phyloP scores from a whole-genome alignment of 257 asterid genomes.

The Linderniella brevidens region DNA sequence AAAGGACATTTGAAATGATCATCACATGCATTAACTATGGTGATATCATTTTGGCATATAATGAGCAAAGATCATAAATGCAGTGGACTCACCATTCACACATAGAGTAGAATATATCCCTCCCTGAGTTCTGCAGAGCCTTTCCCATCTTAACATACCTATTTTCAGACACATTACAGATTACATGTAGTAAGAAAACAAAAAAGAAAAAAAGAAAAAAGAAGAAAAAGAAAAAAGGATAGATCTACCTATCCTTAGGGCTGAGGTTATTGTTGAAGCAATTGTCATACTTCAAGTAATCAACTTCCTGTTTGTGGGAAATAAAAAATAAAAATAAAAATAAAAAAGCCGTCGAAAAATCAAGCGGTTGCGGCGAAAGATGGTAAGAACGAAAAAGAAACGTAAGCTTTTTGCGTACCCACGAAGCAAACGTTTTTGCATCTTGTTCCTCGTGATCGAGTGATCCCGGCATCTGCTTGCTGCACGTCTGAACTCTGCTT shows the following conservation, averaged over 20 bases:
- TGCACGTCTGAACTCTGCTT: slow-evolving; percentile 51
- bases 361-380: too few species aligned
- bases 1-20: neutral
- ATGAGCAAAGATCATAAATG: too few species aligned
- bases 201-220: neutral
- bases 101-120: slow-evolving; percentile 71
- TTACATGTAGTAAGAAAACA: neutral
- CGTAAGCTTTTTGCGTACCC: slow-evolving; percentile 28
- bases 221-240: neutral
- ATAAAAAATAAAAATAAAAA: neutral
- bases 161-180: slow-evolving; percentile 5
- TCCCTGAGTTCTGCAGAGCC: slow-evolving; percentile 73
- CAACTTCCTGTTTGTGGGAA: slow-evolving; percentile 39
- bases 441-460: slow-evolving; percentile 71
- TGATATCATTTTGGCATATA: too few species aligned
- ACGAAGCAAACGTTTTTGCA: slow-evolving; percentile 84
- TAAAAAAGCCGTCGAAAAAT: neutral
- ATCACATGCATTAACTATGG: neutral
- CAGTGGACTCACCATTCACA: slow-evolving; percentile 72
- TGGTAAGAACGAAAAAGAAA: neutral
- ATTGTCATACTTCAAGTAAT: slow-evolving; percentile 89
- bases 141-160: slow-evolving; percentile 73
- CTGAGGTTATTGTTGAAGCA: slow-evolving; percentile 40
- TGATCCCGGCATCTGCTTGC: slow-evolving; percentile 73
- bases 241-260: slow-evolving; percentile 37